Evolutionary conservation across 208 protist species (phyloP).

Genomic region (Leishmania arabica): DNA sequence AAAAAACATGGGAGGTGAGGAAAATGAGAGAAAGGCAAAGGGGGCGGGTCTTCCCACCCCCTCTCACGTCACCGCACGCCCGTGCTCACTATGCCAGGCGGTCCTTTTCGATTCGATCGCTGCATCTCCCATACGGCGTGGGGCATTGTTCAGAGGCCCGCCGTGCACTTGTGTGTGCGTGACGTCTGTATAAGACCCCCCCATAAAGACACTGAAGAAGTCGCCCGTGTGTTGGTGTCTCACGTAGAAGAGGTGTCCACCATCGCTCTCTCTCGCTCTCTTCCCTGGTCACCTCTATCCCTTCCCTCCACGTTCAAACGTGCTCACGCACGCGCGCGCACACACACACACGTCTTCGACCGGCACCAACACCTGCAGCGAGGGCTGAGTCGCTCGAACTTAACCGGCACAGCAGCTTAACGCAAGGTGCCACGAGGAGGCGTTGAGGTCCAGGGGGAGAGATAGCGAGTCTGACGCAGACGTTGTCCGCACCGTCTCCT

Average conservation of each 20-base stretch:
- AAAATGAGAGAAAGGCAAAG: not conserved
- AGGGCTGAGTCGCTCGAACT: not conserved
- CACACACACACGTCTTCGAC: not conserved
- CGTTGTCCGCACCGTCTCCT: not conserved
- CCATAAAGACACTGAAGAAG: not conserved
- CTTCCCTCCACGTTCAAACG: not conserved
- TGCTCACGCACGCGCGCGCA: not conserved
- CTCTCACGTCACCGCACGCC: not conserved
- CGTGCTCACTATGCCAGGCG: not conserved
- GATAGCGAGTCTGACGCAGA: not conserved
- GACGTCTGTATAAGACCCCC: not conserved
- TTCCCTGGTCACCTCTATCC: not conserved
- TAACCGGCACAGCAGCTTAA: not conserved
- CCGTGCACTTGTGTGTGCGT: not conserved
- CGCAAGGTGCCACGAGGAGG: not conserved
- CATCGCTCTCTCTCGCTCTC: not conserved
- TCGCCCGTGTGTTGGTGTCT: not conserved
- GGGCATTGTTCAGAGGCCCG: not conserved
- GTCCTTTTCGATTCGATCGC: not conserved
- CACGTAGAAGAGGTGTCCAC: not conserved
- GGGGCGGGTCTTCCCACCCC: not conserved
- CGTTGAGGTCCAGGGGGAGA: not conserved
- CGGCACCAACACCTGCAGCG: not conserved
- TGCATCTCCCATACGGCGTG: not conserved
- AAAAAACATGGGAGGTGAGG: not conserved